A percentile compares a stretch with the other conserved stretches of the same genome.
phyloP scores from a whole-genome alignment of 164 flowering plant species.

The Nymphaea thermarum region DNA sequence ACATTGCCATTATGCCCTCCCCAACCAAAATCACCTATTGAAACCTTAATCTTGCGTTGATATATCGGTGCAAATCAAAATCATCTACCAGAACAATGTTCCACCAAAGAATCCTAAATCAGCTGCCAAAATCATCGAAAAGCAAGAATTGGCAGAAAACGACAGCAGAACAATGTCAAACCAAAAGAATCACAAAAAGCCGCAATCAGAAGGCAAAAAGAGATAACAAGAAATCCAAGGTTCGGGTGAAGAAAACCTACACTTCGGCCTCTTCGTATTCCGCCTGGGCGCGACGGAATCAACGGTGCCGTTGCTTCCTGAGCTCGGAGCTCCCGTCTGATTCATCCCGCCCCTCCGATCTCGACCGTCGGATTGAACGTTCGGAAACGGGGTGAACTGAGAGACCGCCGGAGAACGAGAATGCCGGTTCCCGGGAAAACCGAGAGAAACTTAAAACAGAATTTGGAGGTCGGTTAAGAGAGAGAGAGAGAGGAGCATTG shows the following conservation, averaged over 20 bases:
- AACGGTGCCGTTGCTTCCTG: slow-evolving; percentile 7
- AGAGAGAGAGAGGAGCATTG: not conserved
- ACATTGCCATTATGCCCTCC: not conserved
- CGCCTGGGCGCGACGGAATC: slow-evolving; percentile 14
- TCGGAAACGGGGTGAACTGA: not conserved
- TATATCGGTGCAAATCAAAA: not conserved
- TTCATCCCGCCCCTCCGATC: slow-evolving; percentile 6
- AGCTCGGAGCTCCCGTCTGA: slow-evolving; percentile 8
- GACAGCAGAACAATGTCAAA: not conserved
- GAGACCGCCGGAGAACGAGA: slow-evolving; percentile 1
- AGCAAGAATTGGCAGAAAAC: not conserved
- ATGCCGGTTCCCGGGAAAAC: not conserved
- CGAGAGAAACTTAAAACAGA: no score
- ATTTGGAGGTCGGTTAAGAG: not conserved
- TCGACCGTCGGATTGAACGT: not conserved
- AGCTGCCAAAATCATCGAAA: not conserved
- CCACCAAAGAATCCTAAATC: not conserved
- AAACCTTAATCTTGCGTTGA: not conserved
- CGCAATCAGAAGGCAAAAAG: not conserved
- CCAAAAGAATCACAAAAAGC: not conserved
- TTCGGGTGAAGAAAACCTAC: slow-evolving; percentile 5
- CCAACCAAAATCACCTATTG: not conserved
- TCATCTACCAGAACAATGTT: not conserved
- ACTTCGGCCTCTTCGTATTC: slow-evolving; percentile 24
- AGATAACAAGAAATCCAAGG: not conserved